A percentile compares a stretch with the other conserved stretches of the same genome.
Evolutionary conservation across 306 rosid species (phyloP).

Genomic region (Psophocarpus tetragonolobus): DNA sequence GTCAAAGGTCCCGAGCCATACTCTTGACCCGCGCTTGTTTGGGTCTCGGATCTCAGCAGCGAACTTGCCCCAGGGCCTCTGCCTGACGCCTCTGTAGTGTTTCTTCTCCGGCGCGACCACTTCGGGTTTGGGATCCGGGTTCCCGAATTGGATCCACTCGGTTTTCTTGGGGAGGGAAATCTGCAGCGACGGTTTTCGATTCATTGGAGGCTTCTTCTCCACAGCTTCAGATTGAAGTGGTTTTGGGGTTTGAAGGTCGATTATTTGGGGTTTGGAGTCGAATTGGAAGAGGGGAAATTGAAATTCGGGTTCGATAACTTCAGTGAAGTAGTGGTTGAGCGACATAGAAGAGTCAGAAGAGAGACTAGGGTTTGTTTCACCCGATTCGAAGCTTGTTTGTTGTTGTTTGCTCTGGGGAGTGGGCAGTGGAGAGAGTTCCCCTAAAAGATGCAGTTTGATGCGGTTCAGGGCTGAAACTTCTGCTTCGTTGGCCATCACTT

Average conservation of each 20-base stretch:
- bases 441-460: conserved; percentile 70
- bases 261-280: conserved; percentile 42
- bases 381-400: background rate
- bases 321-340: conserved; percentile 35
- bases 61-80: conserved; percentile 84
- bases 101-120: conserved; percentile 26
- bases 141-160: conserved; percentile 63
- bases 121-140: conserved; percentile 23
- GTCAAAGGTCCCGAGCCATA: conserved; percentile 87
- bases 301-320: conserved; percentile 2
- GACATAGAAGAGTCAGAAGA: conserved; percentile 29
- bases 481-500: conserved; percentile 45
- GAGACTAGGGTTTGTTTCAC: background rate
- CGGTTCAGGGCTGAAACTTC: conserved; percentile 52
- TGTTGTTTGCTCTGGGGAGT: background rate
- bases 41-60: conserved; percentile 95
- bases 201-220: conserved; percentile 22
- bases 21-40: conserved; percentile 68
- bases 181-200: conserved; percentile 56
- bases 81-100: conserved; percentile 78
- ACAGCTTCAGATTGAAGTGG: background rate
- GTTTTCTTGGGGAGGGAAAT: conserved; percentile 67
- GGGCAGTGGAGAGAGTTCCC: conserved; percentile 59
- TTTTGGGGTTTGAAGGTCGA: conserved; percentile 40
- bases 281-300: conserved; percentile 37